Evolutionary conservation across 768 basidiomycete genomes (phyloP).

Genomic region (Hericium erinaceus): DNA sequence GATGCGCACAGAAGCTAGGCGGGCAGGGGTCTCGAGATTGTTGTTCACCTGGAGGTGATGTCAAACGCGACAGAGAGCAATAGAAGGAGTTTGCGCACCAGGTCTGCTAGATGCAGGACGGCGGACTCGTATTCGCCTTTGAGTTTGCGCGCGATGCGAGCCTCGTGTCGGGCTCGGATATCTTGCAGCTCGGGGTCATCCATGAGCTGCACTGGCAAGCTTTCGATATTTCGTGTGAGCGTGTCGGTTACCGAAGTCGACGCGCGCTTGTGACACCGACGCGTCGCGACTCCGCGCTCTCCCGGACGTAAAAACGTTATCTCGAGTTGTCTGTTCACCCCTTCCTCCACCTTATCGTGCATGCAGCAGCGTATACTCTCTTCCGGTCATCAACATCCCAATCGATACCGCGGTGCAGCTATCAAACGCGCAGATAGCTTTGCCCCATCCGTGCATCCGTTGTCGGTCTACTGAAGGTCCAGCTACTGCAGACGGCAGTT

Average conservation of each 20-base stretch:
- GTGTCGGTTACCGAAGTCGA: background rate
- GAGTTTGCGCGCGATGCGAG: conserved; percentile 58
- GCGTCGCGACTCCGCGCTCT: background rate
- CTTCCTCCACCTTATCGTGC: background rate
- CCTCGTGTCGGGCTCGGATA: conserved; percentile 62
- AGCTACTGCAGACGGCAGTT: too few relatives aligned
- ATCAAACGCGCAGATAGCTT: too few relatives aligned
- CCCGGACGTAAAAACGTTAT: background rate
- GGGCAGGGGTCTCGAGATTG: conserved; percentile 57
- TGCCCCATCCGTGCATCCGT: too few relatives aligned
- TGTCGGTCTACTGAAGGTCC: too few relatives aligned
- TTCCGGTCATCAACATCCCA: too few relatives aligned
- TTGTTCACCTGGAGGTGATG: conserved; percentile 21
- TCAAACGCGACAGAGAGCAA: background rate
- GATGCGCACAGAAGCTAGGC: conserved; percentile 71
- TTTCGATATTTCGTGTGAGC: background rate
- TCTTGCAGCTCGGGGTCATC: conserved; percentile 40
- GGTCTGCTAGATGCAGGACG: conserved; percentile 49
- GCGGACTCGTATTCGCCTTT: conserved; percentile 73
- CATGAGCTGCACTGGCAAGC: conserved; percentile 13
- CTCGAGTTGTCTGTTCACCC: too few relatives aligned
- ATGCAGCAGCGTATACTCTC: too few relatives aligned
- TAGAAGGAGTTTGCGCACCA: conserved; percentile 34
- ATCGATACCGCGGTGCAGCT: too few relatives aligned
- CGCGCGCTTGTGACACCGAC: background rate